phyloP scores from a whole-genome alignment of 352 stramenopile species.

The Phytopythium kandeliae region DNA sequence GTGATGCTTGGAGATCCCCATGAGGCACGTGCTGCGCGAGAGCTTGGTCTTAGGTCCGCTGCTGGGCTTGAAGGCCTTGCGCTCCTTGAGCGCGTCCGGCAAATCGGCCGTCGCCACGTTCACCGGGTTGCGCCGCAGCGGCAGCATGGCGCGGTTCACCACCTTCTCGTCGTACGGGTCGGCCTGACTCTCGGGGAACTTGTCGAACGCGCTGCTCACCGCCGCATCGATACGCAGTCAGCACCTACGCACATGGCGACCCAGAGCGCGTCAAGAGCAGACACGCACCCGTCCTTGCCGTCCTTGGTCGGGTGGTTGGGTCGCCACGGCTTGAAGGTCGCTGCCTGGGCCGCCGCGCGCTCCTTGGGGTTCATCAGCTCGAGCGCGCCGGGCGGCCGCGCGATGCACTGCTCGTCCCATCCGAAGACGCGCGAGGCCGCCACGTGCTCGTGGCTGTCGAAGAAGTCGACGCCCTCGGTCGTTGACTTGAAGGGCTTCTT shows the following conservation, averaged over 20 bases:
- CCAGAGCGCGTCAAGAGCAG: background rate
- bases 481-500: constrained; percentile 74
- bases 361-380: constrained; percentile 77
- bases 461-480: constrained; percentile 54
- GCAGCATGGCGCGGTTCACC: constrained; percentile 70
- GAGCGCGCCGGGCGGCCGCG: constrained; percentile 40
- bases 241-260: background rate
- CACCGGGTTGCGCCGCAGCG: constrained; percentile 58
- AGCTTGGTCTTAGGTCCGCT: constrained; percentile 71
- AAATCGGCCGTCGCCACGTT: constrained; percentile 60
- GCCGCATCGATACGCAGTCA: background rate
- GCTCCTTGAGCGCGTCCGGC: constrained; percentile 50
- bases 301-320: constrained; percentile 62
- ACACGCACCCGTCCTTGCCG: constrained; percentile 47
- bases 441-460: constrained; percentile 71
- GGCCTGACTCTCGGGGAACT: constrained; percentile 54
- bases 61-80: constrained; percentile 60
- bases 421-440: constrained; percentile 47
- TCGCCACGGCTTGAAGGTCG: constrained; percentile 62
- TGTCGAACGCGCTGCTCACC: constrained; percentile 42
- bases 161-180: constrained; percentile 73
- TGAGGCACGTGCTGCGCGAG: constrained; percentile 58
- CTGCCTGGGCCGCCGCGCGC: constrained; percentile 37
- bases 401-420: constrained; percentile 67
- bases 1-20: constrained; percentile 76